Base-by-base conservation (phyloP, 1,139 yeast genomes). In the Candida albicans region DNA sequence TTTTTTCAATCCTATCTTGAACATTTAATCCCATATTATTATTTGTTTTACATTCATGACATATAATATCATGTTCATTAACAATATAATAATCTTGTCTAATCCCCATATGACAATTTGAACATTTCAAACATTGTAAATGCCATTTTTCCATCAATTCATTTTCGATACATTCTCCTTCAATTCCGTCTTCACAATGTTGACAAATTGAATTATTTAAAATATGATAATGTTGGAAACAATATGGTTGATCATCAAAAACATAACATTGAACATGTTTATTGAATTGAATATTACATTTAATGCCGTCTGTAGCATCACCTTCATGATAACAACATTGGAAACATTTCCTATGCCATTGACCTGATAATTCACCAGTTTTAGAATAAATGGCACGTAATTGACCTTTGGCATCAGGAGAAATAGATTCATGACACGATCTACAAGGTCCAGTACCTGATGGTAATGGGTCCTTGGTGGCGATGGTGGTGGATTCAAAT, bases 301-400 rank as follows among this genome's bases (percentile, higher is more conserved):
- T 9, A 27, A 10, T 27, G 7, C n/a, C 29, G 4, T 27, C 29
- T 9, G 4, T 3, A 4, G 4, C 29, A 10, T 27, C 29, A 27
- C 11, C 5, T n/a, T 68, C 59, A 1, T 54, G 54, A 44, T 64
- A 61, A 18, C 74, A 64, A 67, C 99, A 93, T 15, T 71, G 67
- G 68, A 93, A 91, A 61, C 99, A 93, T 12, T 73, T 67, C 41
- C 95, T 75, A 61, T 93, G 99, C 98, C 98, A 91, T 63, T 90
- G 95, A 0, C 99, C 99, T 1, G 91, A 78, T 35, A 93, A 68
- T 54, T 86, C 91, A 18, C 86, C 85, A 41, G 88, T 89, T 51
- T 80, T 82, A 10, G 96, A 88, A 61, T 82, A 85, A n/a, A 93
- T 65, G 0, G 77, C 59, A 50, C 64, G 68, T 6, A 13, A 9